Evolutionary conservation across 768 basidiomycete species (phyloP).

Genomic region (Lyophyllum atratum): DNA sequence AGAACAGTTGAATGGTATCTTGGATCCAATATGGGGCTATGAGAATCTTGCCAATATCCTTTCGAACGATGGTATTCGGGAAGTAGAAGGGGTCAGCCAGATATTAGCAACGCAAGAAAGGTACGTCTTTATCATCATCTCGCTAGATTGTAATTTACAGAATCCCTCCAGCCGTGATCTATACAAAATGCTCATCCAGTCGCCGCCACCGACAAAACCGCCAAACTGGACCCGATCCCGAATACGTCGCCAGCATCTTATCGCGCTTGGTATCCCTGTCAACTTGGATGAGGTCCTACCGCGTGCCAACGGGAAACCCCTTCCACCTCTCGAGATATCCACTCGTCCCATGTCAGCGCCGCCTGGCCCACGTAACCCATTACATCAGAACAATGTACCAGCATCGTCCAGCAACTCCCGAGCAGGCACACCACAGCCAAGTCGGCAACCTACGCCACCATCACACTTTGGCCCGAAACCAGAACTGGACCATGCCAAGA

Average conservation of each 20-base stretch:
- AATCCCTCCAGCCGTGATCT: conserved; percentile 66
- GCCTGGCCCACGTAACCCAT: conserved; percentile 55
- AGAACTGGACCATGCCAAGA: conserved; percentile 64
- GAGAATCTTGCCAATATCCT: conserved; percentile 53
- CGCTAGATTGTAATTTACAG: conserved; percentile 14
- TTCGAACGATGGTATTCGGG: conserved; percentile 72
- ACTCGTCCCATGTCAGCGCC: conserved; percentile 84
- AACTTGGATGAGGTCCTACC: conserved; percentile 93
- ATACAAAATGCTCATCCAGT: conserved; percentile 70
- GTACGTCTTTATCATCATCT: conserved; percentile 37
- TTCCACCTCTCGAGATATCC: conserved; percentile 82
- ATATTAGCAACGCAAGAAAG: conserved; percentile 76
- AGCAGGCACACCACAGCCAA: conserved; percentile 49
- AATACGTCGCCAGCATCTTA: conserved; percentile 88
- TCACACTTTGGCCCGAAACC: conserved; percentile 76
- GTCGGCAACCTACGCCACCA: conserved; percentile 31
- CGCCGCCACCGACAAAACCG: conserved; percentile 76
- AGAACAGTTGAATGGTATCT: conserved; percentile 62
- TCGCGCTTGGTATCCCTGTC: conserved; percentile 89
- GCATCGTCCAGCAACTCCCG: conserved; percentile 48
- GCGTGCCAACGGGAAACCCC: conserved; percentile 57
- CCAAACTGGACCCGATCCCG: conserved; percentile 94
- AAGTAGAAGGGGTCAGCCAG: conserved; percentile 80
- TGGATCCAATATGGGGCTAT: conserved; percentile 65
- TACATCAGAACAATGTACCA: conserved; percentile 28